Base-by-base conservation (phyloP, 768 basidiomycete genomes). In the Jaapia argillacea region DNA sequence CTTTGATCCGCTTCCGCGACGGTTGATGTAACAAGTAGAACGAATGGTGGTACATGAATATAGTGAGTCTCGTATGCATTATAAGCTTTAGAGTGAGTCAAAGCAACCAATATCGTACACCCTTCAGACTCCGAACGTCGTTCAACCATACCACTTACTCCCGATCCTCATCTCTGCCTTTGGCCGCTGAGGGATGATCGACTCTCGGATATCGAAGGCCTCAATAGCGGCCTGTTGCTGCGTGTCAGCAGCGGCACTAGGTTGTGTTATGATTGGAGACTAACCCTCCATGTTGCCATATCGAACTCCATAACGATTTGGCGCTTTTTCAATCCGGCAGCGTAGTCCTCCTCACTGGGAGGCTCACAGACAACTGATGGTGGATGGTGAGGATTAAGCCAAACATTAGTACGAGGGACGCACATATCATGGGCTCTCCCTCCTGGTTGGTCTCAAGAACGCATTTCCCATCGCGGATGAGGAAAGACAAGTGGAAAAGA, bases 241-340 rank as follows among this genome's bases (percentile, higher is more conserved):
- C 25, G 36, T 22, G 41, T 12, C 10, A 23, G 20, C 14, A 10
- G 5, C 5, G 23, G 14, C 6, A 23, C 16, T 7, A 13, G 6
- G 4, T 3, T 26, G 31, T 33, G 14, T 21, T 3, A n/a, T 28
- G 28, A 23, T 36, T 21, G n/a, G 13, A 27, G 12, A 58, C 71
- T 40, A 49, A 91, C 93, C 75, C 72, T 63, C 93, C 93, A 99
- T 0, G 83, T 81, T 3, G 77, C 74, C 78, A 86, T 81, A 51
- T 94, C 92, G 52, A 97, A 80, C 59, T 97, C 92, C 49, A 96
- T 69, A 1, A 99, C 85, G 49, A 90, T 75, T 58, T 99, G 94
- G 36, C 77, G 75, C 55, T 85, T 90, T 48, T 70, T 69, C 27
- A 86, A 65, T 1, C 83, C 81, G 0, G 69, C 66, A 1, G 61